Evolutionary conservation across 2,329 filamentous ascomycete species (phyloP).

Genomic region (Scleromitrula shiraiana): DNA sequence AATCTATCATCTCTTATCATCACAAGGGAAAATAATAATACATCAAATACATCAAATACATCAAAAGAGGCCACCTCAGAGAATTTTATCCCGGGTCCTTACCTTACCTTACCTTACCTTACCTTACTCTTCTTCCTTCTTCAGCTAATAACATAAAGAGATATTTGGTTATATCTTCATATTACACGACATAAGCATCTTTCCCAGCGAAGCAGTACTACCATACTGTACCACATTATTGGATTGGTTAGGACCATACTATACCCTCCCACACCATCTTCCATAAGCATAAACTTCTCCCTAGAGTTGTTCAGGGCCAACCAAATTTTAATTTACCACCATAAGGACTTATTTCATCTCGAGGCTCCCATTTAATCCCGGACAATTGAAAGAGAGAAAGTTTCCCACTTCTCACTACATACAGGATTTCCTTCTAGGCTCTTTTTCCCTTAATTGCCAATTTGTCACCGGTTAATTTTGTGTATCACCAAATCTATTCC

Average conservation of each 20-base stretch:
- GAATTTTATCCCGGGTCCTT: neutral
- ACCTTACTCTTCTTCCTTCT: too few species aligned
- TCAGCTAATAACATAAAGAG: slow-evolving; percentile 18
- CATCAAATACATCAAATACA: too few species aligned
- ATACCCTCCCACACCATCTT: neutral
- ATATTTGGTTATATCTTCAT: slow-evolving; percentile 15
- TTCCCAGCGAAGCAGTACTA: neutral
- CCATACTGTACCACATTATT: slow-evolving; percentile 17
- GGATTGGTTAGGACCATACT: slow-evolving; percentile 10
- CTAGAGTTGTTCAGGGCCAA: slow-evolving; percentile 12
- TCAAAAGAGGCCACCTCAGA: slow-evolving; percentile 17
- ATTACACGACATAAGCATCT: slow-evolving; percentile 8
- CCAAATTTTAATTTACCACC: neutral
- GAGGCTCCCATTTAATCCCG: neutral
- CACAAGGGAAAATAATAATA: neutral
- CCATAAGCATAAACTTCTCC: neutral
- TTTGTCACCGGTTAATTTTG: slow-evolving; percentile 12
- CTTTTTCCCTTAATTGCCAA: slow-evolving; percentile 15
- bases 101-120: too few species aligned
- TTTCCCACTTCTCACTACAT: slow-evolving; percentile 2
- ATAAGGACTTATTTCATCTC: slow-evolving; percentile 1
- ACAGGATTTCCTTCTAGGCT: slow-evolving; percentile 8
- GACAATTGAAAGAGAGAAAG: slow-evolving; percentile 1
- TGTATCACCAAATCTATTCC: slow-evolving; percentile 22
- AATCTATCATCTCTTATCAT: neutral